These are phyloP conservation scores for Triangularia verruculosa DNA, from an alignment of 2,329 filamentous ascomycete species.

Conservation along the genomic window DNA sequence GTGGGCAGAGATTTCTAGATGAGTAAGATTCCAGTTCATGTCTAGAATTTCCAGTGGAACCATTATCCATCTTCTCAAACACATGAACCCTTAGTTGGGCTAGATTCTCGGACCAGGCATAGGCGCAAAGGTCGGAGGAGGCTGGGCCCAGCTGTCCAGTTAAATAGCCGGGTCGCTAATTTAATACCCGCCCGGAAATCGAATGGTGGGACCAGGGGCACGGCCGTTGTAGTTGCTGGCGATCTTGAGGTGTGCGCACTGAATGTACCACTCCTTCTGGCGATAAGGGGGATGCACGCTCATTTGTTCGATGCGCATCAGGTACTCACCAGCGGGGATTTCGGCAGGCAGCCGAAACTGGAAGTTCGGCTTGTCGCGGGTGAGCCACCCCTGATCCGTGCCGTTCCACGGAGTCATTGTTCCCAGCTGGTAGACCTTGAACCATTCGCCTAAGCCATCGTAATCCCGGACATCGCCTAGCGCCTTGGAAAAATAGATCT, in stretches of 20 bases:
- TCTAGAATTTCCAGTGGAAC: too few relatives aligned
- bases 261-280: conserved; percentile 21
- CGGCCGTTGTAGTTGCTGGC: conserved; percentile 19
- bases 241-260: conserved; percentile 22
- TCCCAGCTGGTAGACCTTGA: conserved; percentile 24
- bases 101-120: conserved; percentile 15
- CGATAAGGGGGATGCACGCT: conserved; percentile 18
- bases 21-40: too few relatives aligned
- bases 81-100: conserved; percentile 8
- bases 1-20: too few relatives aligned
- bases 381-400: conserved; percentile 20
- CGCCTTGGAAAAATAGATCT: conserved; percentile 30
- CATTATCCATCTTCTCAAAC: too few relatives aligned
- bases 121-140: conserved; percentile 13
- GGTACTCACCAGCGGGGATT: conserved; percentile 21
- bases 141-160: conserved; percentile 19
- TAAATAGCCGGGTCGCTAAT: conserved; percentile 14
- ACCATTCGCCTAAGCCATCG: conserved; percentile 31
- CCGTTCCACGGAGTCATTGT: conserved; percentile 17
- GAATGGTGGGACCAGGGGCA: conserved; percentile 15
- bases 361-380: conserved; percentile 16
- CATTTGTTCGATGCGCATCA: conserved; percentile 24
- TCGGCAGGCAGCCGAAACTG: conserved; percentile 19
- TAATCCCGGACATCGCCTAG: conserved; percentile 29
- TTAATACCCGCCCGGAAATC: conserved; percentile 17